phyloP scores from a whole-genome alignment of 495 filamentous ascomycete species.

The Tirmania nivea region DNA sequence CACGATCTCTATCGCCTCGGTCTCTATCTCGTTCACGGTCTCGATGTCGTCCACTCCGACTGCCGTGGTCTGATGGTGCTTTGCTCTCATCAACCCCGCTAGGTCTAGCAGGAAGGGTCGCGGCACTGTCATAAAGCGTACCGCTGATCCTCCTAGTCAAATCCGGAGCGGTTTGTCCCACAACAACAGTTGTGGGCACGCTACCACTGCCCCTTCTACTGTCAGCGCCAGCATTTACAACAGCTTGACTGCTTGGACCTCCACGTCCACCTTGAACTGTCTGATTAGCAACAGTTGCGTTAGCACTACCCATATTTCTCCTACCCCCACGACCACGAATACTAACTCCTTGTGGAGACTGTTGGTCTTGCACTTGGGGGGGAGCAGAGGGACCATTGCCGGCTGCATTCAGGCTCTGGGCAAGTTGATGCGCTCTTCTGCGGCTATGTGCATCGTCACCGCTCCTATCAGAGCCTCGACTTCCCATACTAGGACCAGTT shows the following conservation, averaged over 20 bases:
- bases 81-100: not conserved
- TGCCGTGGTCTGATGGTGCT: constrained; percentile 11
- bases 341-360: not conserved
- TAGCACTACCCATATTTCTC: not conserved
- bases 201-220: not conserved
- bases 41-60: constrained; percentile 13
- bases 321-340: not conserved
- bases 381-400: not conserved
- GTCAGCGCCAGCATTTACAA: not conserved
- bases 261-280: not conserved
- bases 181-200: not conserved
- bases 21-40: constrained; percentile 4
- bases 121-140: constrained; percentile 4
- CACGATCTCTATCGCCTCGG: constrained; percentile 4
- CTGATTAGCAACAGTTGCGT: not conserved
- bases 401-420: not conserved
- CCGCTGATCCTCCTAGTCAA: constrained; percentile 4
- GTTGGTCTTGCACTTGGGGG: not conserved
- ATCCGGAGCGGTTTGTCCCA: constrained; percentile 10
- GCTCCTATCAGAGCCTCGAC: not conserved
- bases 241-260: not conserved
- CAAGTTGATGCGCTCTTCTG: not conserved
- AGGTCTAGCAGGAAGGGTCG: constrained; percentile 3
- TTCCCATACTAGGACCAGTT: not conserved
- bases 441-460: not conserved